phyloP scores from a whole-genome alignment of 1,284 basidiomycete species.

The Gastroboletus turbinatus region DNA sequence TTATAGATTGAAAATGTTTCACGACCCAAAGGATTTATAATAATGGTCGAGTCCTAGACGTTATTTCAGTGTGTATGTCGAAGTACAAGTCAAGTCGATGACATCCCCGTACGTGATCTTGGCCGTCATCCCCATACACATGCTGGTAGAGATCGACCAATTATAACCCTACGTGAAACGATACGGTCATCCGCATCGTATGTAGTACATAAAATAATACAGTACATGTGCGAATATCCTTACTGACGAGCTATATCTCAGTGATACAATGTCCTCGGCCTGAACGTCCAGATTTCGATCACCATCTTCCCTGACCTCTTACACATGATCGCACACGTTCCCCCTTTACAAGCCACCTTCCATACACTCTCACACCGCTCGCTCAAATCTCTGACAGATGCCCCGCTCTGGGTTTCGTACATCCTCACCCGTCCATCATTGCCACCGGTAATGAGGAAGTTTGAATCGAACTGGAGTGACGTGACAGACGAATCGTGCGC shows the following conservation, averaged over 20 bases:
- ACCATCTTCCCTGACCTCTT: constrained; percentile 82
- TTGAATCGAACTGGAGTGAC: constrained; percentile 83
- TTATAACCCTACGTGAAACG: neutral
- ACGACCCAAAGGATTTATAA: neutral
- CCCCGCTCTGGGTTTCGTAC: constrained; percentile 75
- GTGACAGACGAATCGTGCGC: constrained; percentile 94
- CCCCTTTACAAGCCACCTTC: constrained; percentile 80
- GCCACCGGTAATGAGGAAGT: constrained; percentile 80
- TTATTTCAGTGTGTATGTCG: neutral
- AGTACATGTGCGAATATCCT: constrained; percentile 13
- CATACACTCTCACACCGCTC: constrained; percentile 83
- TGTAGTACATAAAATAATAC: constrained; percentile 9
- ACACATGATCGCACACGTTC: constrained; percentile 82
- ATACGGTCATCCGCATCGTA: neutral
- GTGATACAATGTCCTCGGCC: constrained; percentile 38
- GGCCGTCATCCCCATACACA: neutral
- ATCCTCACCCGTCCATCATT: constrained; percentile 91
- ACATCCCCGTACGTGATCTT: neutral
- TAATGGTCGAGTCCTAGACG: neutral
- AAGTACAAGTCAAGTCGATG: neutral
- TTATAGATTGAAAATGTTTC: neutral
- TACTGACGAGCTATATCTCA: constrained; percentile 11
- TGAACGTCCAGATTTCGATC: constrained; percentile 85
- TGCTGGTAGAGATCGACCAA: neutral
- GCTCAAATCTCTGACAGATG: constrained; percentile 74